Evolutionary conservation across 2,329 filamentous ascomycete species (phyloP).

Genomic region (Colletotrichum acutatum): DNA sequence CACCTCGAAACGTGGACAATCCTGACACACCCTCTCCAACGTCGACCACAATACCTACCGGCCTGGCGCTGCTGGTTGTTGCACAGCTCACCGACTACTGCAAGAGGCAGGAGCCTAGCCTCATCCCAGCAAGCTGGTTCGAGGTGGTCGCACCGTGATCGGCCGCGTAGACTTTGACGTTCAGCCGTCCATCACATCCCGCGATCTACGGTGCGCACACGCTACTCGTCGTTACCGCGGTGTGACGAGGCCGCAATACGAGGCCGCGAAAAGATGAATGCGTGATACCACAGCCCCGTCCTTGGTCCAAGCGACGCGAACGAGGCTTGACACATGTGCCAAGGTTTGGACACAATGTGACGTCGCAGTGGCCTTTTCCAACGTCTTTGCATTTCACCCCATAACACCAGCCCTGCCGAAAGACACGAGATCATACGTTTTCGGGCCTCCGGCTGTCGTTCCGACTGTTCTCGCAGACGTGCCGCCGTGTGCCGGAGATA

Average conservation of each 20-base stretch:
- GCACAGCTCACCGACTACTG: conserved; percentile 1
- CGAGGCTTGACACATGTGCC: conserved; percentile 16
- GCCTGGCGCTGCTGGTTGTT: not conserved
- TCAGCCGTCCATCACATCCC: conserved; percentile 9
- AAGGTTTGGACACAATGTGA: not conserved
- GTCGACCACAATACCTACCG: not conserved
- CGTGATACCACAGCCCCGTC: not conserved
- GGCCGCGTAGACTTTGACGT: conserved; percentile 12
- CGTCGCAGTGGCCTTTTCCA: not conserved
- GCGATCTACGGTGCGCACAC: conserved; percentile 17
- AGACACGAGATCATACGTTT: not conserved
- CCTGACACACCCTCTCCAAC: not conserved
- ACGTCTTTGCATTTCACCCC: not conserved
- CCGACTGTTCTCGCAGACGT: not conserved
- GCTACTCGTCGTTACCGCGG: conserved; percentile 9
- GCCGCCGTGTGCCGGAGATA: not conserved
- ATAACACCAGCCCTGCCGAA: not conserved
- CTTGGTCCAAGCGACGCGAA: conserved; percentile 1
- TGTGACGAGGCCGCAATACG: not conserved
- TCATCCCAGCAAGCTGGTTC: conserved; percentile 23
- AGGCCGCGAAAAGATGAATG: not conserved
- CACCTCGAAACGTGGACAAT: conserved; percentile 15
- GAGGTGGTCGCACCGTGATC: conserved; percentile 21
- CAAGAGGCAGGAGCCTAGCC: conserved; percentile 2
- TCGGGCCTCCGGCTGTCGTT: not conserved